Evolutionary conservation across 179 eudicot species (phyloP), one percentile per base, ranked within the genome.

Genomic region (Corrigiola litoralis): DNA sequence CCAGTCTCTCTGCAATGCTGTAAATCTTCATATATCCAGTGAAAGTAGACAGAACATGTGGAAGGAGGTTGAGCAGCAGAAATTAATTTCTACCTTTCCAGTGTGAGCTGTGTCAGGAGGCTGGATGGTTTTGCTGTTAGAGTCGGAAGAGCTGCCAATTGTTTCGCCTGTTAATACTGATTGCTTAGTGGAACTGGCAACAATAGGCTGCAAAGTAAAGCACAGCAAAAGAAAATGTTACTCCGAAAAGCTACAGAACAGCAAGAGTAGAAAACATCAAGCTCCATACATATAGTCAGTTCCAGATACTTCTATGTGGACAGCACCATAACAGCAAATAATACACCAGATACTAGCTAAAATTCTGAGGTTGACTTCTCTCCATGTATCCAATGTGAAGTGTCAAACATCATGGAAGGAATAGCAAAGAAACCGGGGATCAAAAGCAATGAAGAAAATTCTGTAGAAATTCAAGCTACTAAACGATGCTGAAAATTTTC

Each of bases 11-110:
- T 75, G 96, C 97, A 91, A 27, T 96, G 96, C 72, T 58, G 58
- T 38, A 91, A 77, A 70, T 91, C 97, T 63, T 91, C 97, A 59
- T 91, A 62, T 61, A 91, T 91, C 94, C 94, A 91, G 36, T 85
- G 96, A 63, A 91, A 91, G 80, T 88, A 84, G 10, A 84, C 89
- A 1, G 97, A 96, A 57, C 97, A 91, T 2, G 75, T 56, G 5
- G 83, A 64, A 59, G 78, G 77, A 21, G 79, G 72, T 28, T 78
- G 64, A 65, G 65, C 61, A 64, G 67, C 65, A 2, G 75, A n/a
- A 71, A 52, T 85, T 80, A 10, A 76, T 14, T 42, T 76, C 69
- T 10, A 48, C 24, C 16, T 56, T 61, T 18, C 63, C 58, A 0
- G 94, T 60, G 18, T 7, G 77, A 51, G 75, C 75, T 53, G 61